Evolutionary conservation across 805 yeast species (phyloP).

Genomic region (Wickerhamomyces chaumierensis): DNA sequence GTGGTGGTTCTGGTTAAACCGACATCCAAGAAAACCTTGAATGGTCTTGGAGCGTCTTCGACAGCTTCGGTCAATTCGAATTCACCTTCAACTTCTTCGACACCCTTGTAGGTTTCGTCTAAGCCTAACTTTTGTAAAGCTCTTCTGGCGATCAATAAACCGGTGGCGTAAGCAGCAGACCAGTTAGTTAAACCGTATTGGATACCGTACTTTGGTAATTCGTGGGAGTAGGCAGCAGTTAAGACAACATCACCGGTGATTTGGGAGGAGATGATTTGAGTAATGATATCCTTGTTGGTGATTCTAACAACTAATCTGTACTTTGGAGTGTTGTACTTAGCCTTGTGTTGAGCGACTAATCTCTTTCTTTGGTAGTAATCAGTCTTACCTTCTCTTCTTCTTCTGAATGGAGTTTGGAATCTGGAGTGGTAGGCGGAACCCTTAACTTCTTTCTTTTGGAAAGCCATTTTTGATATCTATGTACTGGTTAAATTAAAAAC

Average conservation of each 20-base stretch:
- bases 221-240: slow-evolving; percentile 98
- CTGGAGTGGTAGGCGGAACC: slow-evolving; percentile 95
- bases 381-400: slow-evolving; percentile 99
- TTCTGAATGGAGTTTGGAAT: slow-evolving; percentile 99
- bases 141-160: slow-evolving; percentile 98
- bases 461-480: slow-evolving; percentile 48
- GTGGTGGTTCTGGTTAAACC: slow-evolving; percentile 99
- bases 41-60: slow-evolving; percentile 99
- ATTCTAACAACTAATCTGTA: slow-evolving; percentile 99
- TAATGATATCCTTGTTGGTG: slow-evolving; percentile 99
- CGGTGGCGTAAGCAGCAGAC: slow-evolving; percentile 99
- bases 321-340: slow-evolving; percentile 98
- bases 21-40: slow-evolving; percentile 98
- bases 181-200: slow-evolving; percentile 99
- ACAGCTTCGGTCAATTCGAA: slow-evolving; percentile 97
- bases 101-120: slow-evolving; percentile 97
- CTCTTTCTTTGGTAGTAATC: slow-evolving; percentile 99
- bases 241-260: slow-evolving; percentile 94
- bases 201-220: slow-evolving; percentile 96
- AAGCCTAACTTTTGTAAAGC: slow-evolving; percentile 94
- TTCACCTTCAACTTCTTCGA: slow-evolving; percentile 99
- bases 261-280: slow-evolving; percentile 94
- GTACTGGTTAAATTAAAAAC: neutral
- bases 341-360: slow-evolving; percentile 98
- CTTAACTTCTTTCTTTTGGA: slow-evolving; percentile 43